phyloP scores from a whole-genome alignment of 2,329 filamentous ascomycete species.

The Penicillium sp. region DNA sequence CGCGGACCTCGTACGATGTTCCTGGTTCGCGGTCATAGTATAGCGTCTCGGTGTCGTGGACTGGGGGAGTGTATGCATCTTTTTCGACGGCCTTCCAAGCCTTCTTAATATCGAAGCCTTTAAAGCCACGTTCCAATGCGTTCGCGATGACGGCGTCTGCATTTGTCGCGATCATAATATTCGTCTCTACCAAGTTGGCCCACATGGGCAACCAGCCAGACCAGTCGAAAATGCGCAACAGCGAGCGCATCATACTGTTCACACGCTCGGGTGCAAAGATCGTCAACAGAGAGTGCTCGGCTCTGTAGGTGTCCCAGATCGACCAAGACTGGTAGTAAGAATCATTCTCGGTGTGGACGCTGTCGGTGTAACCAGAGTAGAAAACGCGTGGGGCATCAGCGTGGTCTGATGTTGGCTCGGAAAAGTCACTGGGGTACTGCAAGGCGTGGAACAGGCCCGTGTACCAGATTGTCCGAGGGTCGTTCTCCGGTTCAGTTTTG shows the following conservation, averaged over 20 bases:
- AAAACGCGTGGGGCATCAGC: conserved; percentile 30
- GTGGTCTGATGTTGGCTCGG: conserved; percentile 41
- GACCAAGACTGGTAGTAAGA: conserved; percentile 56
- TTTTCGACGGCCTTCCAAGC: conserved; percentile 50
- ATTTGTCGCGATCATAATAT: conserved; percentile 55
- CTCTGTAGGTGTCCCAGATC: conserved; percentile 54
- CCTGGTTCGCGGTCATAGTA: conserved; percentile 52
- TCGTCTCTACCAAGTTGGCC: conserved; percentile 54
- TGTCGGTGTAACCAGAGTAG: conserved; percentile 53
- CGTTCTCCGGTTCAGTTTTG: conserved; percentile 42
- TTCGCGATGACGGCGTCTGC: conserved; percentile 54
- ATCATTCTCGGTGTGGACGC: conserved; percentile 43
- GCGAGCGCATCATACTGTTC: conserved; percentile 51
- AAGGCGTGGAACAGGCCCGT: conserved; percentile 51
- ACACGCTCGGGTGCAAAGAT: conserved; percentile 51
- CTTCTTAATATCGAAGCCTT: conserved; percentile 45
- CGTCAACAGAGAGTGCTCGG: conserved; percentile 50
- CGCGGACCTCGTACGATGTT: conserved; percentile 50
- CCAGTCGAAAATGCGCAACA: conserved; percentile 52
- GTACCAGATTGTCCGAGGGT: conserved; percentile 51
- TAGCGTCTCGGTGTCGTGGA: conserved; percentile 47
- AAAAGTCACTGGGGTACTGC: conserved; percentile 53
- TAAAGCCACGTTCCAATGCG: conserved; percentile 47
- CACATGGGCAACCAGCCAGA: conserved; percentile 51
- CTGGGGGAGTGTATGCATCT: conserved; percentile 49